phyloP scores from a whole-genome alignment of 1,284 basidiomycete species.

The Cutaneotrichosporon arboriforme region DNA sequence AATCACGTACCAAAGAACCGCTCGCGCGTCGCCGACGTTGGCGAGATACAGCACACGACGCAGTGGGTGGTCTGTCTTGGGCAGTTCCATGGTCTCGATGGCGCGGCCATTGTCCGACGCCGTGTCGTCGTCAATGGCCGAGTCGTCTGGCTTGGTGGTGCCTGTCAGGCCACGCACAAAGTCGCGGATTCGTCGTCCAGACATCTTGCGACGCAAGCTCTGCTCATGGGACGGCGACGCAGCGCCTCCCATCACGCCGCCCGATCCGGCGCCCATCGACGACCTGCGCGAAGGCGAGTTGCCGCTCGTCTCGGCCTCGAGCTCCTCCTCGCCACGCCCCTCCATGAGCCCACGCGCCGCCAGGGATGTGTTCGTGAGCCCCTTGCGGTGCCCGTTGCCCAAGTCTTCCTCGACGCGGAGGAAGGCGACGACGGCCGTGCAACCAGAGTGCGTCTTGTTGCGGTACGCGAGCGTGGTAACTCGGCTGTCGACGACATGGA shows the following conservation, averaged over 20 bases:
- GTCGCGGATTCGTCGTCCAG: conserved; percentile 39
- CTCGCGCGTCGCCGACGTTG: conserved; percentile 70
- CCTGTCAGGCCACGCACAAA: conserved; percentile 46
- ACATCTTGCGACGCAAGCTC: conserved; percentile 30
- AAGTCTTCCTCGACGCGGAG: conserved; percentile 78
- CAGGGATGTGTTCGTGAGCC: conserved; percentile 41
- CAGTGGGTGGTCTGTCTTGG: conserved; percentile 32
- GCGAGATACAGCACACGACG: conserved; percentile 88
- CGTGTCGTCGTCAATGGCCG: conserved; percentile 24
- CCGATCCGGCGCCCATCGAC: conserved; percentile 30
- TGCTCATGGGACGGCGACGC: conserved; percentile 13
- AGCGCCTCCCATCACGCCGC: conserved; percentile 22
- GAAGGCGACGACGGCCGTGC: conserved; percentile 96
- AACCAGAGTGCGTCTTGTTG: conserved; percentile 90
- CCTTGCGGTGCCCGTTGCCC: conserved; percentile 7
- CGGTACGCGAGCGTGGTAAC: conserved; percentile 77
- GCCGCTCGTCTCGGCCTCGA: conserved; percentile 37
- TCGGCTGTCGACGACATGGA: conserved; percentile 79
- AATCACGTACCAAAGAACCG: conserved; percentile 43
- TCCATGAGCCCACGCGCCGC: conserved; percentile 39
- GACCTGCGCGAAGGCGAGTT: conserved; percentile 16
- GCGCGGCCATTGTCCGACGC: conserved; percentile 28
- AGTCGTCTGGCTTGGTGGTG: conserved; percentile 19
- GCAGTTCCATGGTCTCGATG: conserved; percentile 43
- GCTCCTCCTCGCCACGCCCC: conserved; percentile 44